A percentile compares a stretch with the other conserved stretches of the same genome.
phyloP scores from a whole-genome alignment of 1,139 yeast species.

The Candida pseudocylindracea region DNA sequence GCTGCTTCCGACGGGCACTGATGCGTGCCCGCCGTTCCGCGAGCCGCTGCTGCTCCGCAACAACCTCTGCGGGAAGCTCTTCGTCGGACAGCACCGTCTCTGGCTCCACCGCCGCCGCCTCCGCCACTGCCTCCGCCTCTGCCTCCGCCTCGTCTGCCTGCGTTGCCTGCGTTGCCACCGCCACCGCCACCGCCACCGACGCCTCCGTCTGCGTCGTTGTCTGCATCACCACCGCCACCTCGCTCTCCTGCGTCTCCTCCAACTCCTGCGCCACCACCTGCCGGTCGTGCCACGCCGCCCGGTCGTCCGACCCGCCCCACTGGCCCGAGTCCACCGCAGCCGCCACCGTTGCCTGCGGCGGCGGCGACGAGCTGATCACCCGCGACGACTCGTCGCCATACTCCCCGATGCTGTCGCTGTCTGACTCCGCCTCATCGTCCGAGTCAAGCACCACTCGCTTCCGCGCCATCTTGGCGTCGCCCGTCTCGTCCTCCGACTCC shows the following conservation, averaged over 20 bases:
- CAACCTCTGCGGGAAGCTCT: slow-evolving; percentile 10
- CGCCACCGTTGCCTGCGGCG: too few species aligned
- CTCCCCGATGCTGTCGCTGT: slow-evolving; percentile 5
- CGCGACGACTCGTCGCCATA: too few species aligned
- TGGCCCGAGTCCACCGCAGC: too few species aligned
- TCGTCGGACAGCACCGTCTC: slow-evolving; percentile 6
- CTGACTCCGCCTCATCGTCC: not conserved
- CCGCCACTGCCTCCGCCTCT: too few species aligned
- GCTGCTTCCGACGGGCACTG: slow-evolving; percentile 15
- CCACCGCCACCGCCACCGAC: too few species aligned
- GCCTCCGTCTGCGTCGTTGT: too few species aligned
- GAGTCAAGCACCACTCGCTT: slow-evolving; percentile 1
- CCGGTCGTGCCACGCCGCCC: too few species aligned
- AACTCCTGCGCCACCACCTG: too few species aligned
- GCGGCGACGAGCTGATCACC: too few species aligned
- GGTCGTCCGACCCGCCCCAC: too few species aligned
- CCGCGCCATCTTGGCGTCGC: slow-evolving; percentile 3
- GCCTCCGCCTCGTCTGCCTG: slow-evolving; percentile 4
- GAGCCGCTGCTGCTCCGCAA: slow-evolving; percentile 5
- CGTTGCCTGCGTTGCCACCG: not conserved
- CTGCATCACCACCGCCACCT: not conserved
- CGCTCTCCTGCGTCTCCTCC: slow-evolving; percentile 1
- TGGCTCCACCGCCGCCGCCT: slow-evolving; percentile 2
- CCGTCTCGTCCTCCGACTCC: slow-evolving; percentile 7
- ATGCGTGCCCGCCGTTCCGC: slow-evolving; percentile 16